These are phyloP conservation scores for Samsoniella hepiali DNA, from an alignment of 2,329 filamentous ascomycete genomes.

Conservation along the genomic window DNA sequence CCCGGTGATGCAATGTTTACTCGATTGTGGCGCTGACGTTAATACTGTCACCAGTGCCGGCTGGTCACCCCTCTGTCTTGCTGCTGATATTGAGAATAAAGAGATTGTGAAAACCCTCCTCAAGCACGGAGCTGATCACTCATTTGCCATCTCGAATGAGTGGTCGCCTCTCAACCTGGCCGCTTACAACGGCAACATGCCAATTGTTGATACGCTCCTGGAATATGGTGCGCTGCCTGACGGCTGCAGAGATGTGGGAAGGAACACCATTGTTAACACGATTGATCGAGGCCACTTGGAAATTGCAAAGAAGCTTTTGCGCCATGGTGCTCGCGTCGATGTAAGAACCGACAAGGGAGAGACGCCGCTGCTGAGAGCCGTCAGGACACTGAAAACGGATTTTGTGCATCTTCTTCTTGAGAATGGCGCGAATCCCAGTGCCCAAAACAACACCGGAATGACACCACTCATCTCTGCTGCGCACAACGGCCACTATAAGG, in stretches of 20 bases:
- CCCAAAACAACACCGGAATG: not conserved
- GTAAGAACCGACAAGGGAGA: not conserved
- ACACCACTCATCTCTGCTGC: constrained; percentile 7
- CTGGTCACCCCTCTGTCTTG: constrained; percentile 29
- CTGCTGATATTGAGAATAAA: constrained; percentile 22
- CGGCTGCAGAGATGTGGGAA: constrained; percentile 4
- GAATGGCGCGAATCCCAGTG: not conserved
- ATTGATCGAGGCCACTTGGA: constrained; percentile 22
- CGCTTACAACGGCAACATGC: constrained; percentile 21
- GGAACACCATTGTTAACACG: constrained; percentile 7
- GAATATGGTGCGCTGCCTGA: not conserved
- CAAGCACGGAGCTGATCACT: constrained; percentile 28
- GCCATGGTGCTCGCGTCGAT: constrained; percentile 5
- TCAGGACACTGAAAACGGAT: not conserved
- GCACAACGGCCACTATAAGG: not conserved
- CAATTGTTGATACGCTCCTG: not conserved
- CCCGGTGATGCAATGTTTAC: constrained; percentile 12
- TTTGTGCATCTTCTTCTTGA: constrained; percentile 8
- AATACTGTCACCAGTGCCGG: constrained; percentile 23
- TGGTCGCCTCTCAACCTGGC: constrained; percentile 29
- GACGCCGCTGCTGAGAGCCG: constrained; percentile 14
- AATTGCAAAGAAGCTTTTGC: not conserved
- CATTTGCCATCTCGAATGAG: constrained; percentile 22
- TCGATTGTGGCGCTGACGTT: constrained; percentile 29
- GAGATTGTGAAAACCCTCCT: constrained; percentile 17